Evolutionary conservation across 1,284 basidiomycete species (phyloP).

Genomic region (Boletus albobrunnescens): DNA sequence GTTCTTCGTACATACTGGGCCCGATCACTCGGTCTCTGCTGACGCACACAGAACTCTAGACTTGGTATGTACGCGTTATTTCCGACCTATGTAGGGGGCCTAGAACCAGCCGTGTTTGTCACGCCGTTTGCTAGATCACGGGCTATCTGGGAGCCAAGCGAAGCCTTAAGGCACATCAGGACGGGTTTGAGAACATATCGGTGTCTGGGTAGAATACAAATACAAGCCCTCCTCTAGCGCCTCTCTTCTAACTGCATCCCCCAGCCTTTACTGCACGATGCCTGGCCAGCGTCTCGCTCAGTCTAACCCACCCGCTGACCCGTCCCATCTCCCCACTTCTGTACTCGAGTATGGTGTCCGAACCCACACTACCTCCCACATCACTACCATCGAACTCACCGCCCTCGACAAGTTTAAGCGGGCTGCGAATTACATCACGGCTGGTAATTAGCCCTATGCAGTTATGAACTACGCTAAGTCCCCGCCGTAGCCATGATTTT

Average conservation of each 20-base stretch:
- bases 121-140: too few species aligned
- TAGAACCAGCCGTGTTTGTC: too few species aligned
- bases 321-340: conserved; percentile 53
- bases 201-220: not conserved
- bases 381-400: conserved; percentile 47
- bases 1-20: too few species aligned
- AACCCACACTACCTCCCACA: conserved; percentile 41
- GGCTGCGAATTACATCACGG: conserved; percentile 63
- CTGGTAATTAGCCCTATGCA: conserved; percentile 46
- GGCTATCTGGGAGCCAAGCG: too few species aligned
- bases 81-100: too few species aligned
- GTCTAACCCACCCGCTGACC: conserved; percentile 61
- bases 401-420: conserved; percentile 52
- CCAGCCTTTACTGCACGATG: conserved; percentile 36
- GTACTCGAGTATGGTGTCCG: conserved; percentile 45
- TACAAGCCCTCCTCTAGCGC: not conserved
- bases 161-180: too few species aligned
- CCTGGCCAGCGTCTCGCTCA: conserved; percentile 52
- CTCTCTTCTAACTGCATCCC: not conserved
- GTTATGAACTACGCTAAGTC: too few species aligned
- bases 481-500: conserved; percentile 68
- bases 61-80: too few species aligned
- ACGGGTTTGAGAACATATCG: too few species aligned
- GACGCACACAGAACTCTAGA: too few species aligned
- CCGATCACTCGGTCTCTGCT: too few species aligned